Evolutionary conservation across 805 yeast genomes (phyloP), one percentile per base, ranked within the genome.

Genomic region (Nakazawaea ishiwadae): DNA sequence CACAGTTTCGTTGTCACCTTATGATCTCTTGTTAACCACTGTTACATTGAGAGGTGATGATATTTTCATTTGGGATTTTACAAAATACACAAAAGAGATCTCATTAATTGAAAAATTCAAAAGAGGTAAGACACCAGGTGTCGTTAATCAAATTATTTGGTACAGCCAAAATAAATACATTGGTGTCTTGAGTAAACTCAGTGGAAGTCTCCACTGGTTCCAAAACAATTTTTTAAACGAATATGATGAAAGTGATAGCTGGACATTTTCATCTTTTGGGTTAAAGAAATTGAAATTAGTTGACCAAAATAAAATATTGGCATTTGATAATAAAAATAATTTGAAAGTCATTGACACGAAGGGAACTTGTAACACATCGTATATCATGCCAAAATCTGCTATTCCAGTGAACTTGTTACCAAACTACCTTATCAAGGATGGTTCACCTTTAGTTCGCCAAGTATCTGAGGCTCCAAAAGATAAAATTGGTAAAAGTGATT

Each of bases 161-260:
- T 67, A 66, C 28, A 58, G 61, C 6, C 65, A 65, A 37, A 69
- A 73, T 35, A 46, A 51, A 4, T 64, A 65, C 10, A 51, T 80
- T 45, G 75, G 80, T 0, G 60, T 80, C 31, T 63, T 78, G 14
- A 80, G 81, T 19, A 62, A 65, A 41, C 56, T 66, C 4, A 65
- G 73, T 11, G 88, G 88, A 0, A 71, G 84, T 1, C 57, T 82
- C 15, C 88, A 81, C 51, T 78, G 81, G 71, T 81, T 74, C 53
- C 69, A 68, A 40, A 73, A 69, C 45, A 69, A 71, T 53, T 50
- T 47, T 14, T 35, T 52, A 46, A 23, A 50, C 29, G 15, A 37
- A 32, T 15, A 31, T 48, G 50, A 33, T 41, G 50, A 52, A 36
- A 16, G 18, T 46, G 31, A 63, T 53, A 58, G 65, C 20, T 76